These are phyloP conservation scores for Saccharomycopsis sp. DNA, from an alignment of 805 yeast species.

Conservation along the genomic window DNA sequence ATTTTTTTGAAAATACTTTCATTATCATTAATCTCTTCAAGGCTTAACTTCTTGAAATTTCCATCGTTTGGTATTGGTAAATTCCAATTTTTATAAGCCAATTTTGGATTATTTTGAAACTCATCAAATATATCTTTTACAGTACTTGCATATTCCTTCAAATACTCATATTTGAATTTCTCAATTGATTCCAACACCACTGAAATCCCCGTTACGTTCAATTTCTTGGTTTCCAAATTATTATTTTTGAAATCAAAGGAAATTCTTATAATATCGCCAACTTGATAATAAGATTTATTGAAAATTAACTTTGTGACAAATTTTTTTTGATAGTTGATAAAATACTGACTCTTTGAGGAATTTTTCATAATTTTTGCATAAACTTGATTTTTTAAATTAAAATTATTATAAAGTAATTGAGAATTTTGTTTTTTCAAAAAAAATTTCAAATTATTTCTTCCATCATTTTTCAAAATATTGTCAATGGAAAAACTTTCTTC, in stretches of 20 bases:
- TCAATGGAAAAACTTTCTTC: too few species aligned
- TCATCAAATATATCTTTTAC: conserved; percentile 6
- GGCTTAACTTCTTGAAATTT: neutral
- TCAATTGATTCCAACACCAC: conserved; percentile 28
- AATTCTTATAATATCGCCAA: conserved; percentile 36
- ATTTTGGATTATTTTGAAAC: conserved; percentile 10
- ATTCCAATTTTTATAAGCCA: conserved; percentile 15
- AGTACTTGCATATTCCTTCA: conserved; percentile 15
- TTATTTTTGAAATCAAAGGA: conserved; percentile 26
- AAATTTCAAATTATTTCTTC: neutral
- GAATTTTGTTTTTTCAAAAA: too few species aligned
- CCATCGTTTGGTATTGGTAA: conserved; percentile 2
- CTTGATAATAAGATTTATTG: conserved; percentile 32
- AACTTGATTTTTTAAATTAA: neutral
- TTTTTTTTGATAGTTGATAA: conserved; percentile 32
- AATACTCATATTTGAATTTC: conserved; percentile 25
- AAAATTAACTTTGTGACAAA: conserved; percentile 30
- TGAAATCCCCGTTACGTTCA: conserved; percentile 31
- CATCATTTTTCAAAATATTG: neutral
- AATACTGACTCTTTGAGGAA: too few species aligned
- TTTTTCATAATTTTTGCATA: conserved; percentile 21
- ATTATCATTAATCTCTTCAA: conserved; percentile 13
- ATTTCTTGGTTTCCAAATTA: conserved; percentile 7
- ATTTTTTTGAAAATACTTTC: conserved; percentile 10
- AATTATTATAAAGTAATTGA: too few species aligned